Evolutionary conservation across 768 basidiomycete genomes (phyloP), one percentile per base, ranked within the genome.

Genomic region (Tubosaeta sp.): DNA sequence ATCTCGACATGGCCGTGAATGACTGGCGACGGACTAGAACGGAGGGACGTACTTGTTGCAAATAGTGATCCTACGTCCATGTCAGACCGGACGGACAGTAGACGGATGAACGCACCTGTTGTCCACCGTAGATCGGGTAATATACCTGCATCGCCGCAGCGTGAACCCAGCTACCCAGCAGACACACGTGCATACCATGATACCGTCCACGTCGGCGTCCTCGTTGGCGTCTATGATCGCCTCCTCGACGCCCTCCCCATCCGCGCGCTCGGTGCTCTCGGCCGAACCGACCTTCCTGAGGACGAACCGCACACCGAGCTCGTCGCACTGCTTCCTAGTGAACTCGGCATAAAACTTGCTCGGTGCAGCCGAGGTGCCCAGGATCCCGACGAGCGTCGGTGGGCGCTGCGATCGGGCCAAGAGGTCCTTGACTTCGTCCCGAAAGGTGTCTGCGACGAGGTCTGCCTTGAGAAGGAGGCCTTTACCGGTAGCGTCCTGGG

Each of bases 211-310:
- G 49, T 73, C 76, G 13, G 74, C 73, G 62, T 98, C 94, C 54
- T 88, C 87, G 63, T 99, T 99, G 8, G 94, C 93, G 62, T 93
- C 90, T 29, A 97, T 85, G 58, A 98, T 95, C 8, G 90, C 94
- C 67, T 95, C 90, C 68, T 99, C 96, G 8, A 94, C 93, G 11
- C 90, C 94, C 27, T 94, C 91, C 1, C 90, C 90, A 40, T 90
- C 87, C 0, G 75, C 80, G 14, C 50, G 50, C 21, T 72, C 72
- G 51, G 57, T 19, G 64, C 67, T 57, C 65, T 78, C 76, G 3
- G 72, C 73, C 21, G 76, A 75, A 21, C 76, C 69, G 4, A 84
- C 84, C 53, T 72, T 74, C 60, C 82, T 83, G 52, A 99, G 75
- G 45, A 90, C 83, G 65, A 93, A 99, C 31, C 84, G 80, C 46